A percentile compares a stretch with the other conserved stretches of the same genome.
These are phyloP conservation scores for Diospyros lotus DNA, from an alignment of 148 eudicot species.

Conservation along the genomic window DNA sequence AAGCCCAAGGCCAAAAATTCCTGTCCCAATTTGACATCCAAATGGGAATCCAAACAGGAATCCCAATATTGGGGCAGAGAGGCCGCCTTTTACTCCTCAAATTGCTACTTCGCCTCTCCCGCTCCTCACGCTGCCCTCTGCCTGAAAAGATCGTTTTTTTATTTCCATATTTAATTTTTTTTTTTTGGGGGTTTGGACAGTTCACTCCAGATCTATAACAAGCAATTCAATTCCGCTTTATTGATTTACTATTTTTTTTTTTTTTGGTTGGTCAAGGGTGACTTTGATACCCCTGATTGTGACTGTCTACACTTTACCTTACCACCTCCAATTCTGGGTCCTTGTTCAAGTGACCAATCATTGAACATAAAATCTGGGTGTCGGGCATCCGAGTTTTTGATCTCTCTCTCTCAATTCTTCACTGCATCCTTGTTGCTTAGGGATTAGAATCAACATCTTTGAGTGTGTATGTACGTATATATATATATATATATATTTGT, in stretches of 20 bases:
- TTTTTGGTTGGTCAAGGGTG: background rate
- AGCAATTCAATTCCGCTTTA: background rate
- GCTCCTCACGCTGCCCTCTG: constrained; percentile 6
- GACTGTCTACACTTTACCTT: background rate
- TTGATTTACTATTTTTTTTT: background rate
- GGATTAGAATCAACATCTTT: too few relatives aligned
- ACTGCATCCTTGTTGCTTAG: background rate
- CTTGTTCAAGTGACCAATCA: constrained; percentile 9
- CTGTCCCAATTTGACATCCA: too few relatives aligned
- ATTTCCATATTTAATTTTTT: background rate
- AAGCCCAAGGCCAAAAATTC: too few relatives aligned
- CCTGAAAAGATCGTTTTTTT: background rate
- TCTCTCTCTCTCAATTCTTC: background rate
- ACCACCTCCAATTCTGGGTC: constrained; percentile 14
- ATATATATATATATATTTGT: too few relatives aligned
- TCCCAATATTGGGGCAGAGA: background rate
- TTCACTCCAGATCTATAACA: constrained; percentile 10
- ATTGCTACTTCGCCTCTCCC: constrained; percentile 2
- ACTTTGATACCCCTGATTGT: background rate
- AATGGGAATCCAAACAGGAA: too few relatives aligned
- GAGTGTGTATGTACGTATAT: too few relatives aligned
- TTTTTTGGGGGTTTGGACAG: background rate
- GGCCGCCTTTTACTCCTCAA: background rate
- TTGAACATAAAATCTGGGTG: background rate
- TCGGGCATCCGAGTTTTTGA: background rate